Evolutionary conservation across 2,329 filamentous ascomycete genomes (phyloP).

Genomic region (Calonectria honghensis): DNA sequence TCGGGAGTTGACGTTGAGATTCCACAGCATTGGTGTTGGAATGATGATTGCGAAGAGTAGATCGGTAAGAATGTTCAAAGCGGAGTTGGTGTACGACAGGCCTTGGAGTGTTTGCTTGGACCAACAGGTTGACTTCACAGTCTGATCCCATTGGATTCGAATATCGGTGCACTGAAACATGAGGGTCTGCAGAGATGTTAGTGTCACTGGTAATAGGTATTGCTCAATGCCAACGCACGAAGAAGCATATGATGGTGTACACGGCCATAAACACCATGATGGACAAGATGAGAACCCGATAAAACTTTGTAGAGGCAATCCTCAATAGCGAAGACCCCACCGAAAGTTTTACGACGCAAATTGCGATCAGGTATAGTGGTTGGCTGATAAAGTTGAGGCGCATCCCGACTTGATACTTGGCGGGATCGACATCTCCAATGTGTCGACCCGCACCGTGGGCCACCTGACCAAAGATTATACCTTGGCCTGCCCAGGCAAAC

Average conservation of each 20-base stretch:
- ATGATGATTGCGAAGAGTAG: slow-evolving; percentile 63
- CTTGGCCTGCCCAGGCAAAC: slow-evolving; percentile 62
- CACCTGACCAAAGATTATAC: slow-evolving; percentile 63
- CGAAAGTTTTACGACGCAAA: slow-evolving; percentile 65
- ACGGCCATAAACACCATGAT: slow-evolving; percentile 62
- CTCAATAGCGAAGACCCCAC: slow-evolving; percentile 64
- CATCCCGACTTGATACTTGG: slow-evolving; percentile 60
- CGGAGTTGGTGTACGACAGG: slow-evolving; percentile 65
- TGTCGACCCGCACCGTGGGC: slow-evolving; percentile 67
- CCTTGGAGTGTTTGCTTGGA: slow-evolving; percentile 59
- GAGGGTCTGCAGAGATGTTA: slow-evolving; percentile 59
- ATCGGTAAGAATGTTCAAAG: slow-evolving; percentile 61
- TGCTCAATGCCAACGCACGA: slow-evolving; percentile 55
- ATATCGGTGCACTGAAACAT: slow-evolving; percentile 69
- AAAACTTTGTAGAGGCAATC: slow-evolving; percentile 61
- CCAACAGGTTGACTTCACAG: slow-evolving; percentile 65
- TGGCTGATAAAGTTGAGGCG: slow-evolving; percentile 67
- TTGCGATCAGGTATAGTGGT: slow-evolving; percentile 64
- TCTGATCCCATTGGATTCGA: slow-evolving; percentile 65
- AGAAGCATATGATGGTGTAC: slow-evolving; percentile 59
- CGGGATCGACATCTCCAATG: slow-evolving; percentile 62
- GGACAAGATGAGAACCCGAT: slow-evolving; percentile 59
- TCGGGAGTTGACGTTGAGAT: slow-evolving; percentile 63
- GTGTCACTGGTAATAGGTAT: rapidly evolving
- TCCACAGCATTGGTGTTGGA: slow-evolving; percentile 62